A percentile compares a stretch with the other conserved stretches of the same genome.
These are phyloP conservation scores for Oleoguttula mirabilis DNA, from an alignment of 495 filamentous ascomycete genomes.

Conservation along the genomic window DNA sequence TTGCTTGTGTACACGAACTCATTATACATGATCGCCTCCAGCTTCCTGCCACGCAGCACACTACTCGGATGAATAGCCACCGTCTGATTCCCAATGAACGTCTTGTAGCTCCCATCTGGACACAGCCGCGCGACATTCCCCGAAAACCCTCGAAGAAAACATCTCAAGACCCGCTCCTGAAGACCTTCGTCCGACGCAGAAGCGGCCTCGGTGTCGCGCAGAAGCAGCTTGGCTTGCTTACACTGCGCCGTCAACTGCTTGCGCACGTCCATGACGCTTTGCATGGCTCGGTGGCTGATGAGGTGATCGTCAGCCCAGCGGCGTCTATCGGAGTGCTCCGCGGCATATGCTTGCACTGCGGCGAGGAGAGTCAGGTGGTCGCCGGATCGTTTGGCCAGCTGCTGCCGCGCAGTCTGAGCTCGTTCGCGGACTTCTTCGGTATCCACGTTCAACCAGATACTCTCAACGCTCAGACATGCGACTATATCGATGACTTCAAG, in stretches of 20 bases:
- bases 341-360: constrained; percentile 68
- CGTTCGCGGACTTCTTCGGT: constrained; percentile 74
- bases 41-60: constrained; percentile 71
- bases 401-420: constrained; percentile 56
- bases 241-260: constrained; percentile 70
- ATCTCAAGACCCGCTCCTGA: constrained; percentile 53
- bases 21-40: constrained; percentile 89
- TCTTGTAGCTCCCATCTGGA: constrained; percentile 77
- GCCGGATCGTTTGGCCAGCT: constrained; percentile 69
- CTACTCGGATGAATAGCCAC: constrained; percentile 86
- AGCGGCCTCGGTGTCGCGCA: constrained; percentile 16
- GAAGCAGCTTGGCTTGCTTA: constrained; percentile 36
- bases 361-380: constrained; percentile 80
- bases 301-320: constrained; percentile 68
- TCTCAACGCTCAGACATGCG: constrained; percentile 75
- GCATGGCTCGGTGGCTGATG: constrained; percentile 75
- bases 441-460: constrained; percentile 68
- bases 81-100: constrained; percentile 67
- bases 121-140: constrained; percentile 72
- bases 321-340: constrained; percentile 59
- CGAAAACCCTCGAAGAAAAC: constrained; percentile 70
- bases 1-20: constrained; percentile 92
- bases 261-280: constrained; percentile 66
- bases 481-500: constrained; percentile 85
- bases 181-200: constrained; percentile 32